A percentile compares a stretch with the other conserved stretches of the same genome.
phyloP scores from a whole-genome alignment of 2,329 filamentous ascomycete genomes.

The Diaporthe vexans region DNA sequence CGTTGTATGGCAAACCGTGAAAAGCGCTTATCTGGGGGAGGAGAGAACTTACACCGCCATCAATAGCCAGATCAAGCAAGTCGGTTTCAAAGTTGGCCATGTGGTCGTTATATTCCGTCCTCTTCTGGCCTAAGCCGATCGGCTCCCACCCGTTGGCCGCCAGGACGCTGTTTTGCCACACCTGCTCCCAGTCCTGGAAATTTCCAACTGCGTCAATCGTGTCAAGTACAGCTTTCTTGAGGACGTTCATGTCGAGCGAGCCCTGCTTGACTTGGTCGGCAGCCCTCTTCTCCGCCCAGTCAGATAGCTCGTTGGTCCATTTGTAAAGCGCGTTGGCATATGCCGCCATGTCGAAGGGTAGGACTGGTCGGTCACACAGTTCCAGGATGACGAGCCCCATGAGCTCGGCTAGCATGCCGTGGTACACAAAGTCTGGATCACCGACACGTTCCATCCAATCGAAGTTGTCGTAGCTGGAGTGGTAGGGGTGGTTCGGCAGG shows the following conservation, averaged over 20 bases:
- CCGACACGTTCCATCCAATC: constrained; percentile 86
- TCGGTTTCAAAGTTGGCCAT: constrained; percentile 87
- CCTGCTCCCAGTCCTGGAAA: constrained; percentile 82
- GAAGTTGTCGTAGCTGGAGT: constrained; percentile 91
- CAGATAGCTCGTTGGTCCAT: constrained; percentile 77
- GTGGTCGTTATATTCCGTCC: constrained; percentile 83
- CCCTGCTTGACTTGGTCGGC: constrained; percentile 52
- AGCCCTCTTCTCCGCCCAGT: constrained; percentile 72
- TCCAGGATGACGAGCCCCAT: constrained; percentile 88
- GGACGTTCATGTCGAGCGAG: constrained; percentile 67
- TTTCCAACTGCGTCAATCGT: constrained; percentile 71
- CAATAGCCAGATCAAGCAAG: constrained; percentile 80
- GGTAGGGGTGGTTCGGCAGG: constrained; percentile 72
- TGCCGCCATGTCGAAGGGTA: constrained; percentile 84
- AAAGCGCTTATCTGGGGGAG: not conserved
- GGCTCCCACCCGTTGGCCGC: constrained; percentile 83
- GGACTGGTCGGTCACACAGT: constrained; percentile 82
- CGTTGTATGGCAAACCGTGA: not conserved
- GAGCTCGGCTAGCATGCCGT: constrained; percentile 83
- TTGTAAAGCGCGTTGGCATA: constrained; percentile 77
- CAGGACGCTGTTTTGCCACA: constrained; percentile 82
- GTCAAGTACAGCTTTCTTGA: constrained; percentile 73
- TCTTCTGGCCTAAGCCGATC: constrained; percentile 73
- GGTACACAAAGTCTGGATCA: constrained; percentile 87
- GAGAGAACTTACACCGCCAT: constrained; percentile 77